Base-by-base conservation (phyloP, 169 alveolate genomes). In the Cyclospora cayetanensis region DNA sequence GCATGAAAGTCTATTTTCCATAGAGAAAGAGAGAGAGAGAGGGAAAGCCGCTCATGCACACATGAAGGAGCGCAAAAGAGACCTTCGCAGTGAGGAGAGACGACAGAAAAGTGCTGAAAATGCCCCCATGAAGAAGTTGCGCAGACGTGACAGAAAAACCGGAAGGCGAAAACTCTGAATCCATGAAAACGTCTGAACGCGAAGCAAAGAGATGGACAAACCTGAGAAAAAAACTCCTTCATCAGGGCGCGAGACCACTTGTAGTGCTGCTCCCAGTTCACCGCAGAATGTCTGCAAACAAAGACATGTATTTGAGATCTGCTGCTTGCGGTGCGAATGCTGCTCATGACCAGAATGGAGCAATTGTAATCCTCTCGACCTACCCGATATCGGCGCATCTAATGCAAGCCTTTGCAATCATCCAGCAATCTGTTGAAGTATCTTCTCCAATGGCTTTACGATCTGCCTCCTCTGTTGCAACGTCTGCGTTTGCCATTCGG, bases 321-420 rank as follows among this genome's bases (percentile, higher is more conserved):
- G n/a, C n/a, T n/a, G n/a, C n/a, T n/a, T n/a, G n/a, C n/a, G n/a
- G n/a, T n/a, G n/a, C n/a, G n/a, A n/a, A n/a, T n/a, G 27, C 39
- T 12, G 66, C 60, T 41, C 86, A 37, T 12, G n/a, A 43, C 68
- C 37, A 39, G 9, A 52, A 43, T 25, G 65, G 39, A 27, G 37
- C 66, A n/a, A 37, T 76, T 20, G 60, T 11, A 11, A n/a, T 1
- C 63, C 11, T 4, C 29, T 0, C 4, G 25, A 29, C 86, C 4
- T 12, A 79, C 89, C 89, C 89, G 66, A 79, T 35, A 34, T 79
- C 89, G 29, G 89, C 89, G 50, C 89, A 12, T 11, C 89, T 68
- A 22, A 79, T 43, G 72, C 74, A 79, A 5, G 89, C 89, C 74
- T 79, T 79, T 15, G 89, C 89, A n/a, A 79, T 20, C 29, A 34